These are phyloP conservation scores for Phytophthora constricta DNA, from an alignment of 352 stramenopile species.

Conservation along the genomic window DNA sequence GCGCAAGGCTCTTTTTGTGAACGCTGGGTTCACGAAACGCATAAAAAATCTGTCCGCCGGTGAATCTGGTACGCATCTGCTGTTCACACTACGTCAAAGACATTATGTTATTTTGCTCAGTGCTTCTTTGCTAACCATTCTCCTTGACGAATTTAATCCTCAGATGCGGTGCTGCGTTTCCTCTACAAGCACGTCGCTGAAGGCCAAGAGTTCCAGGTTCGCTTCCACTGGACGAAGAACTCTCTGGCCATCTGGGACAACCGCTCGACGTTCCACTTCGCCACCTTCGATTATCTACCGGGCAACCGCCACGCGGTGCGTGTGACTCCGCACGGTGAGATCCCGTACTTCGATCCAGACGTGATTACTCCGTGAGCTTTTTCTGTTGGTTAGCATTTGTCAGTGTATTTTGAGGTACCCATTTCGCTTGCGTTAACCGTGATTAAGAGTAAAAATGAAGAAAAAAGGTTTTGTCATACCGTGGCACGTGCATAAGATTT, in stretches of 20 bases:
- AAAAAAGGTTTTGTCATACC: too few relatives aligned
- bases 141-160: too few relatives aligned
- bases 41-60: conserved; percentile 9
- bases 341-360: conserved; percentile 12
- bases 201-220: conserved; percentile 15
- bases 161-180: conserved; percentile 6
- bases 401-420: too few relatives aligned
- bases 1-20: conserved; percentile 15
- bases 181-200: conserved; percentile 15
- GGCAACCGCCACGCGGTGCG: conserved; percentile 16
- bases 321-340: conserved; percentile 11
- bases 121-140: too few relatives aligned
- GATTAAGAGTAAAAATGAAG: too few relatives aligned
- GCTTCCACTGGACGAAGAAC: conserved; percentile 15
- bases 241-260: conserved; percentile 16
- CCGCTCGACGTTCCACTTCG: conserved; percentile 12
- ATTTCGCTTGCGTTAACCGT: too few relatives aligned
- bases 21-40: conserved; percentile 15
- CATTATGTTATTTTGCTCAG: not conserved
- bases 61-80: conserved; percentile 7
- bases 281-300: conserved; percentile 16
- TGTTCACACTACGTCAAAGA: not conserved
- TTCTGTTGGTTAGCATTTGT: too few relatives aligned
- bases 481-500: too few relatives aligned
- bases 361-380: too few relatives aligned